Percentiles rank a stretch among this genome's conserved stretches.
These are phyloP conservation scores for Theileria orientalis DNA, from an alignment of 169 alveolate species.

Conservation along the genomic window DNA sequence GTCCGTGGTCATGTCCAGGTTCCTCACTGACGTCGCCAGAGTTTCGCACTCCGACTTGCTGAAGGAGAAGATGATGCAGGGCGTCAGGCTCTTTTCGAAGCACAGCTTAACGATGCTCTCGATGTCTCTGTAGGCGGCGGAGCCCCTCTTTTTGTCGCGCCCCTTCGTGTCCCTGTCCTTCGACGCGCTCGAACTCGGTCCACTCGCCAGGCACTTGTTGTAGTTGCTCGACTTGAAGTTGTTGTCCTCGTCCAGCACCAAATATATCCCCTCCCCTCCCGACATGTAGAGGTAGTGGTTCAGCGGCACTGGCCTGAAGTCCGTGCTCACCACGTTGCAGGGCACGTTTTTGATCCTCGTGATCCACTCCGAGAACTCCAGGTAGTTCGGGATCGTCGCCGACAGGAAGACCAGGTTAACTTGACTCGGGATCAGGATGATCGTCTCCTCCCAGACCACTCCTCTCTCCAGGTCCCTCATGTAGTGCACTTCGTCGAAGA, in stretches of 20 bases:
- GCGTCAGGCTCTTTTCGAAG: constrained; percentile 87
- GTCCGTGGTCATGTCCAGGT: constrained; percentile 75
- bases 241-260: constrained; percentile 93
- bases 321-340: constrained; percentile 97
- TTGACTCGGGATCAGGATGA: constrained; percentile 91
- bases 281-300: constrained; percentile 94
- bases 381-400: constrained; percentile 98
- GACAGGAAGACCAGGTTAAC: constrained; percentile 95
- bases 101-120: constrained; percentile 92
- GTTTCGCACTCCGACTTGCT: constrained; percentile 96
- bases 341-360: constrained; percentile 95
- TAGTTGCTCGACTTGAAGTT: constrained; percentile 80
- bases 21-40: constrained; percentile 88
- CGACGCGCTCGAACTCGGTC: constrained; percentile 7
- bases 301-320: constrained; percentile 97
- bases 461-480: constrained; percentile 99
- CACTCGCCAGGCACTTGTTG: constrained; percentile 55
- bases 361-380: constrained; percentile 99
- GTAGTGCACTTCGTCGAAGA: constrained; percentile 98
- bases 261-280: constrained; percentile 92
- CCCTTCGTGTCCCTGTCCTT: constrained; percentile 39
- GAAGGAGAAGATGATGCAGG: constrained; percentile 96
- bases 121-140: constrained; percentile 79
- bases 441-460: constrained; percentile 99
- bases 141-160: constrained; percentile 30